phyloP scores from a whole-genome alignment of 2,329 filamentous ascomycete species.

The Colletotrichum filicis region DNA sequence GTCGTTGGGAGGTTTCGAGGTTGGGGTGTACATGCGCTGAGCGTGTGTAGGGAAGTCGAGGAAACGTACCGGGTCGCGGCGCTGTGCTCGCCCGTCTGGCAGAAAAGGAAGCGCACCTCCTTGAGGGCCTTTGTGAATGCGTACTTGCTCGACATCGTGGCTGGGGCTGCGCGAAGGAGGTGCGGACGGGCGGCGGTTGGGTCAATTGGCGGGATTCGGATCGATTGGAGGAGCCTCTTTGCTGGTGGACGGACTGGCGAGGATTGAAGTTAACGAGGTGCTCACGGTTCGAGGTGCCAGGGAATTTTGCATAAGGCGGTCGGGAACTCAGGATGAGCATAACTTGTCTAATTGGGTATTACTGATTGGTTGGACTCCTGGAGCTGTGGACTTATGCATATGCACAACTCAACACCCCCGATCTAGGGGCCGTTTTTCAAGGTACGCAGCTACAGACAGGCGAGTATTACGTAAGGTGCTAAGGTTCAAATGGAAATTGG shows the following conservation, averaged over 20 bases:
- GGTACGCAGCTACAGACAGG: background rate
- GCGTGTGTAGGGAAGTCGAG: background rate
- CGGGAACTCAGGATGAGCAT: background rate
- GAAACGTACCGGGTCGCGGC: slow-evolving; percentile 81
- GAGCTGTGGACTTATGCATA: background rate
- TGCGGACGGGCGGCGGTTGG: slow-evolving; percentile 1
- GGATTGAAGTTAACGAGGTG: slow-evolving; percentile 34
- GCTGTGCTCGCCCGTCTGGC: slow-evolving; percentile 92
- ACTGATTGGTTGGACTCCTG: background rate
- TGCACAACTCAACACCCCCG: background rate
- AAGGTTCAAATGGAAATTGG: too few relatives aligned
- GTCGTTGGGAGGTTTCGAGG: background rate
- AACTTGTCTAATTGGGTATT: background rate
- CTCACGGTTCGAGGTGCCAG: background rate
- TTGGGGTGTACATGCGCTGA: too few relatives aligned
- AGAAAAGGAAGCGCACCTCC: slow-evolving; percentile 97
- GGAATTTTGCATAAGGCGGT: background rate
- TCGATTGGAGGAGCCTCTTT: slow-evolving; percentile 38
- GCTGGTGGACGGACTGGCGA: slow-evolving; percentile 18
- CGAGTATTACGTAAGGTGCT: too few relatives aligned
- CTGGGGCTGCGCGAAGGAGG: slow-evolving; percentile 20
- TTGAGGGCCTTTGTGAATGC: slow-evolving; percentile 89
- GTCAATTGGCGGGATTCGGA: slow-evolving; percentile 5
- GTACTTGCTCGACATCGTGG: slow-evolving; percentile 88
- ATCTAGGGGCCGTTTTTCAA: background rate